Evolutionary conservation across 2,329 filamentous ascomycete genomes (phyloP).

Genomic region (Neoscytalidium dimidiatum): DNA sequence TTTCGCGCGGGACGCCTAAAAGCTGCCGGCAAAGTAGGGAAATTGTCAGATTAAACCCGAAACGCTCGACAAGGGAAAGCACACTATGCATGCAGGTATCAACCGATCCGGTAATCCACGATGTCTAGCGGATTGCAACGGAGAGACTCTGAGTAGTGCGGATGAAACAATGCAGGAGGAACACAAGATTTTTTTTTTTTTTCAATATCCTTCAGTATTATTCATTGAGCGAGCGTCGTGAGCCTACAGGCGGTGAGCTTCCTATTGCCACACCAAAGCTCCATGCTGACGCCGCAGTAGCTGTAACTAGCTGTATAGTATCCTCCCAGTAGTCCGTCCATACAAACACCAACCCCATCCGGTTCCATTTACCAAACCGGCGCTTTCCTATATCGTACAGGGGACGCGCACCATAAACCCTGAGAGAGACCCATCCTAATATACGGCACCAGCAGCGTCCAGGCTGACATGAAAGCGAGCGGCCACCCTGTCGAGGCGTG

Average conservation of each 20-base stretch:
- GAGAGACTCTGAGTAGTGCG: background rate
- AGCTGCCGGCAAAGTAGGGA: background rate
- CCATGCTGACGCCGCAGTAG: constrained; percentile 8
- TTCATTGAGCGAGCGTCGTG: constrained; percentile 15
- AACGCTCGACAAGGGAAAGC: background rate
- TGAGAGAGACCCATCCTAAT: constrained; percentile 12
- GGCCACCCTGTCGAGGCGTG: constrained; percentile 10
- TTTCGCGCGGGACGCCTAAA: constrained; percentile 6
- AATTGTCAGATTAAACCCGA: constrained; percentile 16
- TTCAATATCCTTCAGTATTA: constrained; percentile 10
- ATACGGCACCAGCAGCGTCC: constrained; percentile 18
- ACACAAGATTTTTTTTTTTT: background rate
- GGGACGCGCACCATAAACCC: constrained; percentile 11
- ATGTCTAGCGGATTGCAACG: background rate
- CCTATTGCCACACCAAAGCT: constrained; percentile 9
- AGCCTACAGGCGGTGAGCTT: constrained; percentile 12
- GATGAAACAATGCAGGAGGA: background rate
- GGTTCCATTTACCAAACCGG: constrained; percentile 12
- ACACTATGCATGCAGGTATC: background rate
- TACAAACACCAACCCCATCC: constrained; percentile 9
- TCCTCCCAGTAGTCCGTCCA: constrained; percentile 12
- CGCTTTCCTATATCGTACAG: constrained; percentile 16
- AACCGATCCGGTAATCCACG: background rate
- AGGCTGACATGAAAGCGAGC: constrained; percentile 20
- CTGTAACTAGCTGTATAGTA: constrained; percentile 15